phyloP scores from a whole-genome alignment of 148 eudicot species.

The Camellia granthamiana region DNA sequence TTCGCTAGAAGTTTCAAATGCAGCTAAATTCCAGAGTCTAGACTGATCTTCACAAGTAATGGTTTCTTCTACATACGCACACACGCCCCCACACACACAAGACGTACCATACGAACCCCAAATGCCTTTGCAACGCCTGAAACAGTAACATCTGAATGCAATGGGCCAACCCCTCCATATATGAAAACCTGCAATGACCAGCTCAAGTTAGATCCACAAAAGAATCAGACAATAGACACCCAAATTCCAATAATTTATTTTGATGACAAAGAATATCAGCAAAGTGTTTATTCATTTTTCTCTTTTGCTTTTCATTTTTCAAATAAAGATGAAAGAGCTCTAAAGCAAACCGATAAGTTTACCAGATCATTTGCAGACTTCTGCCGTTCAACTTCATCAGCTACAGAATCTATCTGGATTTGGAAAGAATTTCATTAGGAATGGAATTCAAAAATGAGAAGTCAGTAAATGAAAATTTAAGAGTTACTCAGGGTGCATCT shows the following conservation, averaged over 20 bases:
- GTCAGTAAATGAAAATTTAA: neutral
- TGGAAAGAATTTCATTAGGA: constrained; percentile 16
- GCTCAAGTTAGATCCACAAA: constrained; percentile 17
- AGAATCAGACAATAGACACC: neutral
- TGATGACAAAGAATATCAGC: neutral
- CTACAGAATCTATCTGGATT: constrained; percentile 83
- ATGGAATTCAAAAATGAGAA: constrained; percentile 3
- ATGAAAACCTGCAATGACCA: constrained; percentile 68
- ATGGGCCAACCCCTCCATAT: constrained; percentile 93
- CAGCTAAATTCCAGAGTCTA: neutral
- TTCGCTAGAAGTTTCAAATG: neutral
- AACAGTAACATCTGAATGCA: constrained; percentile 86
- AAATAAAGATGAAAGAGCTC: neutral
- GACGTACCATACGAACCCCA: constrained; percentile 88
- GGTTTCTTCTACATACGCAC: neutral
- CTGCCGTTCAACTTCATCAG: constrained; percentile 76
- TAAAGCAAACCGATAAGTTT: constrained; percentile 16
- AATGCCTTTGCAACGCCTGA: constrained; percentile 95
- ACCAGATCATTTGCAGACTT: constrained; percentile 84
- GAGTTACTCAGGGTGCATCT: no score
- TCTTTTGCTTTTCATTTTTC: neutral
- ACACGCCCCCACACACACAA: neutral
- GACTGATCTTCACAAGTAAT: neutral
- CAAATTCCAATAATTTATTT: neutral
- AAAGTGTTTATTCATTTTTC: neutral